Evolutionary conservation across 2,329 filamentous ascomycete genomes (phyloP).

Genomic region (Zopfia rhizophila): DNA sequence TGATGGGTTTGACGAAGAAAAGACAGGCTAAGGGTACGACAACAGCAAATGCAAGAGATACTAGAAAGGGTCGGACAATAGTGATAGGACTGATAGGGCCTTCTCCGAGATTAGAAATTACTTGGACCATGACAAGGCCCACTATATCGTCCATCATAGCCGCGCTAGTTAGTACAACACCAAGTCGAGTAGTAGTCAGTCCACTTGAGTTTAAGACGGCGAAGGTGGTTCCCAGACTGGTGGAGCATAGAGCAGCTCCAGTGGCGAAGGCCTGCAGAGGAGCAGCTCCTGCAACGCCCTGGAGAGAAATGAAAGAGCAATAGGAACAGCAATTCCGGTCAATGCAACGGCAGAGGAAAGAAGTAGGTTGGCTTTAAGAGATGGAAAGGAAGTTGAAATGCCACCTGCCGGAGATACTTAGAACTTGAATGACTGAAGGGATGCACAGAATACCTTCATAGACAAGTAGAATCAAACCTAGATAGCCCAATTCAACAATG

Average conservation of each 20-base stretch:
- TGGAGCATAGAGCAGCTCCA: constrained; percentile 78
- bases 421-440: constrained; percentile 1
- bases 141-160: constrained; percentile 87
- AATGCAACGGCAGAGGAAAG: constrained; percentile 71
- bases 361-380: constrained; percentile 68
- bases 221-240: constrained; percentile 77
- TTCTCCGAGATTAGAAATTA: constrained; percentile 73
- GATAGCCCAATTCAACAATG: constrained; percentile 74
- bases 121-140: constrained; percentile 79
- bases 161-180: constrained; percentile 72
- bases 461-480: constrained; percentile 77
- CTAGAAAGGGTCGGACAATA: constrained; percentile 63
- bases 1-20: constrained; percentile 57
- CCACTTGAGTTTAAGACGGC: constrained; percentile 71
- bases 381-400: constrained; percentile 63
- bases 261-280: constrained; percentile 74
- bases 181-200: constrained; percentile 65
- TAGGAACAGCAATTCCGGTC: constrained; percentile 72
- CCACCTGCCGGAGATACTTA: constrained; percentile 62
- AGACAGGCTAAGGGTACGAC: constrained; percentile 60
- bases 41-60: constrained; percentile 64
- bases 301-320: constrained; percentile 73
- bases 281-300: constrained; percentile 60
- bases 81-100: constrained; percentile 51
- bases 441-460: constrained; percentile 68